Conservation (phyloP, 805 yeast genomes). For the Nakazawaea ishiwadae region DNA sequence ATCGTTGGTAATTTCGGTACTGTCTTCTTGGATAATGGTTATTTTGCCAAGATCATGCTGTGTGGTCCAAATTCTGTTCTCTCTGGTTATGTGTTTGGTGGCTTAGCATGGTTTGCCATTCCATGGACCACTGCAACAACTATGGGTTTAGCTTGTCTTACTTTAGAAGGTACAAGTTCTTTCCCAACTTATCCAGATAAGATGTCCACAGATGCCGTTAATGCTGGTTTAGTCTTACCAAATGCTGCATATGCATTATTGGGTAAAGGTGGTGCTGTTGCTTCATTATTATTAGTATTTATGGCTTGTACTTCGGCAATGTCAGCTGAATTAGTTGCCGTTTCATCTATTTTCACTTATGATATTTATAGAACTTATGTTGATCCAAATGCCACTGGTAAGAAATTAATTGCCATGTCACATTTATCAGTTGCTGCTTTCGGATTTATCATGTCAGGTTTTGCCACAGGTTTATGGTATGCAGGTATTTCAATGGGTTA, state of each 20-base stretch:
- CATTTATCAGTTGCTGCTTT: conserved; percentile 59
- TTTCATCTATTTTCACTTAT: conserved; percentile 79
- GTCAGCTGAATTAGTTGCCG: conserved; percentile 88
- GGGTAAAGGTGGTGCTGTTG: conserved; percentile 88
- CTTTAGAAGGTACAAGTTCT: conserved; percentile 59
- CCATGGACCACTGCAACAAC: conserved; percentile 82
- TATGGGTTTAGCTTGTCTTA: conserved; percentile 80
- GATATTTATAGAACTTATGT: conserved; percentile 81
- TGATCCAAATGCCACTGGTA: conserved; percentile 75
- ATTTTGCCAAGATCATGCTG: conserved; percentile 87
- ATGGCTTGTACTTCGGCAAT: conserved; percentile 93
- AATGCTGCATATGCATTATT: conserved; percentile 78
- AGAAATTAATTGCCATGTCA: conserved; percentile 61
- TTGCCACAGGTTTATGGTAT: conserved; percentile 76
- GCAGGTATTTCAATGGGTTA: conserved; percentile 86
- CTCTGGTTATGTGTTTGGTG: conserved; percentile 87
- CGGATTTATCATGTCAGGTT: conserved; percentile 69
- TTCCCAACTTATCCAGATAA: conserved; percentile 79
- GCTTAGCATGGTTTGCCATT: conserved; percentile 87
- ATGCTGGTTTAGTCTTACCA: conserved; percentile 77
- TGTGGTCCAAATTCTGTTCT: conserved; percentile 79
- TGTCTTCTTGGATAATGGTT: conserved; percentile 81
- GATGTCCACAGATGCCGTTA: conserved; percentile 63
- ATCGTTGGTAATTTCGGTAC: conserved; percentile 89
- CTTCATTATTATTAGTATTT: conserved; percentile 71